These are phyloP conservation scores for Setomelanomma holmii DNA, from an alignment of 2,329 filamentous ascomycete genomes.

Conservation along the genomic window DNA sequence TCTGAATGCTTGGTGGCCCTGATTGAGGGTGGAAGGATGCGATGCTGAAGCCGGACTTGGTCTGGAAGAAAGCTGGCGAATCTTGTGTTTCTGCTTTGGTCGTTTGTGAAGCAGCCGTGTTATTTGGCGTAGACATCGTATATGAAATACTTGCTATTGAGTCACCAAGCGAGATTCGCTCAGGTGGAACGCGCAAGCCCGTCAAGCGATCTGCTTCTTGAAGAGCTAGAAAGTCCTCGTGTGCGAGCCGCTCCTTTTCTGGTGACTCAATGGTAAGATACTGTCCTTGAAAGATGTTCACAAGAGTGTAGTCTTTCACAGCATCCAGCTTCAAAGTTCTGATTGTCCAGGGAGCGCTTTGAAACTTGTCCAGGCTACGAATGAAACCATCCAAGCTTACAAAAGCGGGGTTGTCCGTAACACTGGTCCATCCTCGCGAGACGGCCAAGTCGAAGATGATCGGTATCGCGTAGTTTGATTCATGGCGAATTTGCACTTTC, in stretches of 20 bases:
- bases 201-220: slow-evolving; percentile 31
- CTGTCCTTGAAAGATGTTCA: slow-evolving; percentile 54
- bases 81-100: background rate
- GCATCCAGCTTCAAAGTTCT: slow-evolving; percentile 51
- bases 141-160: background rate
- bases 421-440: slow-evolving; percentile 41
- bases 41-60: slow-evolving; percentile 57
- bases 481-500: slow-evolving; percentile 61
- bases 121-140: no score
- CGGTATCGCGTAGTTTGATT: slow-evolving; percentile 59
- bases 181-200: slow-evolving; percentile 17
- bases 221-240: slow-evolving; percentile 51
- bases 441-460: slow-evolving; percentile 52
- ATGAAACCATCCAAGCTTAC: slow-evolving; percentile 53
- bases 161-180: slow-evolving; percentile 43
- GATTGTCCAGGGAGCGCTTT: slow-evolving; percentile 48
- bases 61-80: slow-evolving; percentile 53
- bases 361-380: slow-evolving; percentile 53
- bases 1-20: slow-evolving; percentile 25
- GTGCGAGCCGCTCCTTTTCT: slow-evolving; percentile 46
- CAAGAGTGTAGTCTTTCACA: slow-evolving; percentile 52
- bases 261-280: slow-evolving; percentile 54
- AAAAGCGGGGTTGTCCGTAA: slow-evolving; percentile 52
- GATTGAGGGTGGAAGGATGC: slow-evolving; percentile 32
- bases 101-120: background rate